Conservation (phyloP, 202 grass and related monocot species). For the Carex sylvatica region DNA sequence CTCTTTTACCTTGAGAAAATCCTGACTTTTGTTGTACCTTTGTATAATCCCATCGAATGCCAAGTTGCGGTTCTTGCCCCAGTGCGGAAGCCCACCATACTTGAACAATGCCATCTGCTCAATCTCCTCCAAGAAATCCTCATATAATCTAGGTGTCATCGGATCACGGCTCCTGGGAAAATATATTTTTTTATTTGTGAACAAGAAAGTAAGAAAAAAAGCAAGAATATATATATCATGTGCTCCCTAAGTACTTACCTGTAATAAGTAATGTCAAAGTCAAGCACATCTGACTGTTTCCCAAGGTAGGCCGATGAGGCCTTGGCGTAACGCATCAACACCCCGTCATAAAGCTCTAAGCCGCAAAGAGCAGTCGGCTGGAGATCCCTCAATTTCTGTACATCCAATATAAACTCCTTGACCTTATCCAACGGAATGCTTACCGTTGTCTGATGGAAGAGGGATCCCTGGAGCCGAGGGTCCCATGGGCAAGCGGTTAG, state of each 20-base stretch:
- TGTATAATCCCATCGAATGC: constrained; percentile 48
- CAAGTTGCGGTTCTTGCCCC: constrained; percentile 80
- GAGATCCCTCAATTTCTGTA: constrained; percentile 56
- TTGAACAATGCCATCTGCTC: constrained; percentile 72
- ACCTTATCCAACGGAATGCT: constrained; percentile 49
- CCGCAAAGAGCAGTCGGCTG: constrained; percentile 43
- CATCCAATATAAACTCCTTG: constrained; percentile 48
- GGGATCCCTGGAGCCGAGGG: constrained; percentile 18
- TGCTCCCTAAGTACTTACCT: neutral
- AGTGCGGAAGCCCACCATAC: constrained; percentile 63
- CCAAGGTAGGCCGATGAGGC: constrained; percentile 61
- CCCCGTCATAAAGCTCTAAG: constrained; percentile 52
- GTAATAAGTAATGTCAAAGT: constrained; percentile 73
- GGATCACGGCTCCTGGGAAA: constrained; percentile 33
- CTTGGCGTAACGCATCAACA: constrained; percentile 58
- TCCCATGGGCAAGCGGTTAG: constrained; percentile 54
- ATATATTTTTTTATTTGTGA: too few relatives aligned
- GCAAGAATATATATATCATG: neutral
- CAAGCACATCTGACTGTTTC: constrained; percentile 55
- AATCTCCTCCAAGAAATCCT: constrained; percentile 62
- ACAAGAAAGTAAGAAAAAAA: constrained; percentile 13
- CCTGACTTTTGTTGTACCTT: constrained; percentile 30
- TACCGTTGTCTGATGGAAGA: constrained; percentile 51
- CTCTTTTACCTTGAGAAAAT: constrained; percentile 50
- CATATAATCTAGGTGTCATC: constrained; percentile 27